Base-by-base conservation (phyloP, 148 eudicot species). In the Bassia scoparia region DNA sequence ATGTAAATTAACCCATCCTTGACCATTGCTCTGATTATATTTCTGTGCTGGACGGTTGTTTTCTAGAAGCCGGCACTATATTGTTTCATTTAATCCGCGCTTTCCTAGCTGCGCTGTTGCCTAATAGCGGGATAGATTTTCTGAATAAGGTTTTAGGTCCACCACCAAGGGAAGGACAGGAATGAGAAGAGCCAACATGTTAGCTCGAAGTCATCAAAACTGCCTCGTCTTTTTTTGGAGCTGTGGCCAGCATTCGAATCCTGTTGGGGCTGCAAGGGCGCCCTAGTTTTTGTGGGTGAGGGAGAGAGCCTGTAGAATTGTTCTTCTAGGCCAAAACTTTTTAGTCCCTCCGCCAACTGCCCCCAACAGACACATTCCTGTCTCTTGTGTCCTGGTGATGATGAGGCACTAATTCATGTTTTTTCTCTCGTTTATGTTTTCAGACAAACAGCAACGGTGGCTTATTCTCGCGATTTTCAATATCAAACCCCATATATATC, bases 291-390 rank as follows among this genome's bases (percentile, higher is more conserved):
- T 26, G n/a, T n/a, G 26, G 75, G 16, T 64, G 74, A 2, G 79
- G 82, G 55, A 84, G 68, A 33, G 93, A 74, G 17, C 85, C 79
- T 8, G 90, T 64, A 0, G 97, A 86, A 83, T 71, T 44, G 90
- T 43, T 79, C 91, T 83, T 67, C 84, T 80, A 2, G 93, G 81
- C 91, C 89, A 75, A 54, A 74, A 61, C 46, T 74, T 82, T 14
- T 74, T 83, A 17, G 85, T 77, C 20, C 96, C 90, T 20, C 97
- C 92, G 14, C 89, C 87, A 63, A 95, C 84, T 11, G 88, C 91
- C 33, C 58, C 78, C 9, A 88, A 54, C 6, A 95, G 41, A 59
- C 99, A 81, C 99, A 95, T 2, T 96, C 92, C 20, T 76, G 56
- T 78, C 29, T 89, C 71, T 30, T 87, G 37, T 85, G 87, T 0